These are phyloP conservation scores for sorghum (Sorghum bicolor) DNA, from an alignment of 176 grass and related monocot species.

Conservation along the genomic window DNA sequence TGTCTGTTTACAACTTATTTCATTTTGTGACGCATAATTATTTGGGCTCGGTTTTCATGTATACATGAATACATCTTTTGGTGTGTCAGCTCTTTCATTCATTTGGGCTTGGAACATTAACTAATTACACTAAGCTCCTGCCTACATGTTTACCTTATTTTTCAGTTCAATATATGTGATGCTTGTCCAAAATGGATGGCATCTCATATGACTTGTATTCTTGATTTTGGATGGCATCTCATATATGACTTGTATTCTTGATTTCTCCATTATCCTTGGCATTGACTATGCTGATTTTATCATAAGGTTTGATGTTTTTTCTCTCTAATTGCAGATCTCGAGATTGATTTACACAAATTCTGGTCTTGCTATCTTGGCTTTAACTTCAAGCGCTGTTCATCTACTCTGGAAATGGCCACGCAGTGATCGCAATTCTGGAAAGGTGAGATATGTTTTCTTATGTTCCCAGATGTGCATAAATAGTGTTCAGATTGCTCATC, in stretches of 20 bases:
- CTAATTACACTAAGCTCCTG: slow-evolving; percentile 9
- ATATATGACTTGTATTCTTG: background rate
- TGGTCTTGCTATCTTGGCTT: slow-evolving; percentile 86
- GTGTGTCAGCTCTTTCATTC: background rate
- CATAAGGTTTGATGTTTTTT: background rate
- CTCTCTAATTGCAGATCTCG: slow-evolving; percentile 63
- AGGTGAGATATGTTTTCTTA: slow-evolving; percentile 48
- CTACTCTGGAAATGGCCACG: slow-evolving; percentile 99
- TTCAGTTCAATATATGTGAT: background rate
- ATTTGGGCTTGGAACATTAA: background rate
- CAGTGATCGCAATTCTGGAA: slow-evolving; percentile 84
- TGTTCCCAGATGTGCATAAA: background rate
- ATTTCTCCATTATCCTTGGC: background rate
- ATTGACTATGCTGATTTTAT: slow-evolving; percentile 9
- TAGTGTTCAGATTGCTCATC: slow-evolving; percentile 10
- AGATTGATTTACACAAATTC: slow-evolving; percentile 98
- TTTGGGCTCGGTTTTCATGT: background rate
- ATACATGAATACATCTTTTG: background rate
- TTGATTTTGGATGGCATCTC: slow-evolving; percentile 11
- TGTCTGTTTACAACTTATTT: background rate
- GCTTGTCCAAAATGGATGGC: background rate
- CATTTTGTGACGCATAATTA: background rate
- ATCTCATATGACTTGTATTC: background rate
- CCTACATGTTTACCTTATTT: slow-evolving; percentile 4
- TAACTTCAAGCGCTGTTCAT: slow-evolving; percentile 92